Evolutionary conservation across 805 yeast genomes (phyloP).

Genomic region (Ogataea methylovora): DNA sequence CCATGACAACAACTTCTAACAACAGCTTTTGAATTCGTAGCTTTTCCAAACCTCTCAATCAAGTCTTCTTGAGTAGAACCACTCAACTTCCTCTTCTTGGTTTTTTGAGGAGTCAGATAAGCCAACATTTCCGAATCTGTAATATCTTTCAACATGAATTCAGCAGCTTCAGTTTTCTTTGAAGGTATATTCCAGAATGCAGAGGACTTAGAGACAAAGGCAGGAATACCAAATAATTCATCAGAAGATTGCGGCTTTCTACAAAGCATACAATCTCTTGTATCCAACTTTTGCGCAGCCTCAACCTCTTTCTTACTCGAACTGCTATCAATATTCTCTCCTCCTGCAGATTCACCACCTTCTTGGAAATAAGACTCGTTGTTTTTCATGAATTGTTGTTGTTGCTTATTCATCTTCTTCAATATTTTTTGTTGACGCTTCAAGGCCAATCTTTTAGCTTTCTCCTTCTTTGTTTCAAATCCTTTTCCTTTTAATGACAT

Average conservation of each 20-base stretch:
- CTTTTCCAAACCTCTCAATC: background rate
- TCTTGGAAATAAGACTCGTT: constrained; percentile 24
- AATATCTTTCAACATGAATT: constrained; percentile 6
- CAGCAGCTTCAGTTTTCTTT: constrained; percentile 13
- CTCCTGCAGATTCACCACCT: constrained; percentile 4
- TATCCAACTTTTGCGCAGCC: constrained; percentile 1
- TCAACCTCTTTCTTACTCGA: background rate
- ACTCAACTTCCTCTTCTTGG: background rate
- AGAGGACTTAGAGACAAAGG: constrained; percentile 37
- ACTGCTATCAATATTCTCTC: no score
- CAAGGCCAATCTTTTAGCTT: constrained; percentile 49
- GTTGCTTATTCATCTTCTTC: constrained; percentile 53
- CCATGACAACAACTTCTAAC: constrained; percentile 46
- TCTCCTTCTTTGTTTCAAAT: constrained; percentile 50
- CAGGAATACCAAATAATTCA: constrained; percentile 54
- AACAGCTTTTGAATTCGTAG: constrained; percentile 20
- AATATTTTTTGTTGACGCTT: constrained; percentile 55
- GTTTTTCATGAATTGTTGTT: constrained; percentile 33
- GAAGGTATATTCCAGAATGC: constrained; percentile 41
- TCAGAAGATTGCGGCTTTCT: constrained; percentile 40
- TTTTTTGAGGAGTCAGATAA: background rate
- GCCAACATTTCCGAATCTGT: background rate
- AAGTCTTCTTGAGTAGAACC: no score
- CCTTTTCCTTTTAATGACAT: constrained; percentile 35
- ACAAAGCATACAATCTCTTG: constrained; percentile 48